phyloP scores from a whole-genome alignment of 352 stramenopile genomes.

The Pythium apleroticum region DNA sequence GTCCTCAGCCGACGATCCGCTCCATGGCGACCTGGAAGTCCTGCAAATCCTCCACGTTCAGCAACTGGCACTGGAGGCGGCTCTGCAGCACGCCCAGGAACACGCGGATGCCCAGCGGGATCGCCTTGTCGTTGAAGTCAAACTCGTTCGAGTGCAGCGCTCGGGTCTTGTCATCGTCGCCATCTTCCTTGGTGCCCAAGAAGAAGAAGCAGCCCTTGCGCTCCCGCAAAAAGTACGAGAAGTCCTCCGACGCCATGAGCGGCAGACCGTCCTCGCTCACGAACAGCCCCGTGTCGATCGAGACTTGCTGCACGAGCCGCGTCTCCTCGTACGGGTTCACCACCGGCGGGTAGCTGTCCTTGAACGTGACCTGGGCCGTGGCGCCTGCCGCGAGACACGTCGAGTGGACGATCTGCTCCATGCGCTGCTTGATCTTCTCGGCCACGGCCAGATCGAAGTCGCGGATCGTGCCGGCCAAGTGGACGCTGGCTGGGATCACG shows the following conservation, averaged over 20 bases:
- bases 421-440: constrained; percentile 75
- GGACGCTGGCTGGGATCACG: constrained; percentile 89
- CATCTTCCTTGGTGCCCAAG: constrained; percentile 72
- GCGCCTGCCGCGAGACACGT: constrained; percentile 83
- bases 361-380: constrained; percentile 57
- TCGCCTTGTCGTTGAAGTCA: constrained; percentile 87
- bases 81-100: constrained; percentile 76
- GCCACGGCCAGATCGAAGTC: constrained; percentile 89
- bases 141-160: constrained; percentile 79
- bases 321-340: constrained; percentile 83
- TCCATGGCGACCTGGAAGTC: constrained; percentile 79
- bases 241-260: constrained; percentile 95
- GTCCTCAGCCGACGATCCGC: constrained; percentile 44
- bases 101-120: constrained; percentile 76
- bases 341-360: constrained; percentile 73
- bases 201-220: constrained; percentile 88
- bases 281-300: constrained; percentile 63
- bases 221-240: constrained; percentile 89
- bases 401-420: constrained; percentile 85
- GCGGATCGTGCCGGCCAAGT: constrained; percentile 91
- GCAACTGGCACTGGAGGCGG: constrained; percentile 64
- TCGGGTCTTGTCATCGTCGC: constrained; percentile 50
- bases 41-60: constrained; percentile 69
- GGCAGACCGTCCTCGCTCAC: constrained; percentile 79
- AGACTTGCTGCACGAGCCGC: constrained; percentile 73